Evolutionary conservation across 179 eudicot species (phyloP).

Genomic region (Heliamphora pulchella): DNA sequence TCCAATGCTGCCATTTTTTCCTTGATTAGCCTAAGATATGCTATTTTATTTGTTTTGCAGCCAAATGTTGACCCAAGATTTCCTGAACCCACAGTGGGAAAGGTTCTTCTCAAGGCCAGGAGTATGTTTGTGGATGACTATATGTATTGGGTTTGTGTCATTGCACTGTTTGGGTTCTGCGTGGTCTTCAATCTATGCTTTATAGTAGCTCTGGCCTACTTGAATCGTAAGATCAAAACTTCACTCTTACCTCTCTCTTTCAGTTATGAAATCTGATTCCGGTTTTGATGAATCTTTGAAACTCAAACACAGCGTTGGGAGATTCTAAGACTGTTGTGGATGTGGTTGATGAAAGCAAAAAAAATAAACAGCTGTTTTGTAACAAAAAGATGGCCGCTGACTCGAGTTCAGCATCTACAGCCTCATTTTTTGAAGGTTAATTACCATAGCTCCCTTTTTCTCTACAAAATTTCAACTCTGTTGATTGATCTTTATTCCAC

Average conservation of each 20-base stretch:
- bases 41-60: constrained; percentile 25
- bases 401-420: constrained; percentile 5
- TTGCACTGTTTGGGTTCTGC: constrained; percentile 60
- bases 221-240: constrained; percentile 50
- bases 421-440: constrained; percentile 18
- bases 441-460: not conserved
- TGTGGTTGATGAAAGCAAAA: constrained; percentile 27
- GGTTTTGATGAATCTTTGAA: constrained; percentile 9
- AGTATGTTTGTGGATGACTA: constrained; percentile 49
- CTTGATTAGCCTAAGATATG: not conserved
- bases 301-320: constrained; percentile 40
- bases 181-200: constrained; percentile 58
- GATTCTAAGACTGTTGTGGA: constrained; percentile 44
- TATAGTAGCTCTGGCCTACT: constrained; percentile 49
- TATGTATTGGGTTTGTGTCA: constrained; percentile 67
- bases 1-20: not conserved
- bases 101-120: constrained; percentile 55
- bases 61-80: constrained; percentile 46
- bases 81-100: constrained; percentile 45
- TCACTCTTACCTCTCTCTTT: not conserved
- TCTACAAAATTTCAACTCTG: not conserved
- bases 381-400: not conserved
- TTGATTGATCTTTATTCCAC: not conserved
- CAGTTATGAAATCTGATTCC: constrained; percentile 3
- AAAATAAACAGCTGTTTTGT: not conserved